Percentiles rank a stretch among this genome's conserved stretches.
Evolutionary conservation across 768 basidiomycete genomes (phyloP).

Genomic region (Scleroderma citrinum): DNA sequence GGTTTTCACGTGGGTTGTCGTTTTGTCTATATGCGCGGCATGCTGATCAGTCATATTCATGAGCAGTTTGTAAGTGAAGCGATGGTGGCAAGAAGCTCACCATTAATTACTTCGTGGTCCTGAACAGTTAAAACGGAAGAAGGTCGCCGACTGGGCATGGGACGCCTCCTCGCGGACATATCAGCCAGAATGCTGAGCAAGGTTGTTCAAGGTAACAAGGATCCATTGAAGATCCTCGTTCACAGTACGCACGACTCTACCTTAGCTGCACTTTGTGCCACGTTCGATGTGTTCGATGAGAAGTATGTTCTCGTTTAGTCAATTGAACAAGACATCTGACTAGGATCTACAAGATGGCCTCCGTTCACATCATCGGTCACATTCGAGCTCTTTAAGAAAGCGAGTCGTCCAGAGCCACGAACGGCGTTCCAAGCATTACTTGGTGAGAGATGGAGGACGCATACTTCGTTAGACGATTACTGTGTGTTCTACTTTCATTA

Average conservation of each 20-base stretch:
- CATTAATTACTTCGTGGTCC: constrained; percentile 9
- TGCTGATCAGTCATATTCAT: constrained; percentile 1
- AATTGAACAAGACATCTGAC: not conserved
- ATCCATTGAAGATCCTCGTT: constrained; percentile 59
- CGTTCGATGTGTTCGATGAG: constrained; percentile 70
- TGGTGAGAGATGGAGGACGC: constrained; percentile 31
- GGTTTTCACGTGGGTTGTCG: constrained; percentile 54
- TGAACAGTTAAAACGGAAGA: constrained; percentile 63
- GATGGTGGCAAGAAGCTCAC: not conserved
- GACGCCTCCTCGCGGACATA: constrained; percentile 62
- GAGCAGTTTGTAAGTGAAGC: constrained; percentile 18
- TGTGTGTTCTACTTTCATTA: constrained; percentile 30
- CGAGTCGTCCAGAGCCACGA: constrained; percentile 4
- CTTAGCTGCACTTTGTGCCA: constrained; percentile 55
- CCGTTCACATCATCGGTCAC: constrained; percentile 69
- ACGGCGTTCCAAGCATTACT: constrained; percentile 36
- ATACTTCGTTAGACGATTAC: constrained; percentile 30
- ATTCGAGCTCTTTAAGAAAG: constrained; percentile 63
- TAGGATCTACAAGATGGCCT: constrained; percentile 48
- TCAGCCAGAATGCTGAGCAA: constrained; percentile 59
- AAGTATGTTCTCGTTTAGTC: constrained; percentile 33
- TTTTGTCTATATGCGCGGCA: not conserved
- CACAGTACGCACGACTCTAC: constrained; percentile 71
- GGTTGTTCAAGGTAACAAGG: constrained; percentile 35
- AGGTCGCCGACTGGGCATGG: constrained; percentile 73